phyloP scores from a whole-genome alignment of 805 yeast genomes.

The Candida caryicola region DNA sequence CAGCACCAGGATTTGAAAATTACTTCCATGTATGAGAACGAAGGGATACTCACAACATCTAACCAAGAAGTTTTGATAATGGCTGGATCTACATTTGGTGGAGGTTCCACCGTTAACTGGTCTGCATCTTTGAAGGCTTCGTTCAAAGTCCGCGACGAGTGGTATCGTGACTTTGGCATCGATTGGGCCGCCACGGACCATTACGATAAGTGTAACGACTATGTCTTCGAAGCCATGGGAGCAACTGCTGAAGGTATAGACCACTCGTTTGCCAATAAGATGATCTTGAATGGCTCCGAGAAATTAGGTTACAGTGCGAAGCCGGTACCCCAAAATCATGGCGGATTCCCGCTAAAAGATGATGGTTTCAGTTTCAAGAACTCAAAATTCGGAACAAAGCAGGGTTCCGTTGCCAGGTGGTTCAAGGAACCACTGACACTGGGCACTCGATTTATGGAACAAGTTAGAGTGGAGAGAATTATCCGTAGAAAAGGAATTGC shows the following conservation, averaged over 20 bases:
- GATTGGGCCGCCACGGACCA: conserved; percentile 43
- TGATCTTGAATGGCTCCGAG: conserved; percentile 14
- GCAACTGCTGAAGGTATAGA: conserved; percentile 13
- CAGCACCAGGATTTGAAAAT: conserved; percentile 28
- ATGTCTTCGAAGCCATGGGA: conserved; percentile 21
- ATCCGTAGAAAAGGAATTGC: conserved; percentile 14
- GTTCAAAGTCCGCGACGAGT: conserved; percentile 47
- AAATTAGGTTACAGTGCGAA: conserved; percentile 19
- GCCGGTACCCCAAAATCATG: conserved; percentile 18
- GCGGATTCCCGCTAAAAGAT: conserved; percentile 14
- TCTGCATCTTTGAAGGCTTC: conserved; percentile 50
- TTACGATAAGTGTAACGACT: conserved; percentile 44
- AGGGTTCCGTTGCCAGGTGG: conserved; percentile 19
- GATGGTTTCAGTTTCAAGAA: conserved; percentile 20
- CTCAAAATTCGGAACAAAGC: conserved; percentile 20
- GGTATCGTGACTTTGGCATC: conserved; percentile 44
- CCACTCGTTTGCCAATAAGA: conserved; percentile 17
- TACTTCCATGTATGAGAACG: conserved; percentile 35
- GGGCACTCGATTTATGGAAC: conserved; percentile 21
- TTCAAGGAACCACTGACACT: conserved; percentile 15
- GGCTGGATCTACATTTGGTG: conserved; percentile 56
- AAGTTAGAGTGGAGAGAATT: conserved; percentile 16
- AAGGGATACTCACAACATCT: conserved; percentile 32
- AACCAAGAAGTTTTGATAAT: conserved; percentile 36
- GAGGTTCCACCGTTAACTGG: conserved; percentile 59